Conservation (phyloP, 2,329 filamentous ascomycete genomes). For the Botrytis elliptica region DNA sequence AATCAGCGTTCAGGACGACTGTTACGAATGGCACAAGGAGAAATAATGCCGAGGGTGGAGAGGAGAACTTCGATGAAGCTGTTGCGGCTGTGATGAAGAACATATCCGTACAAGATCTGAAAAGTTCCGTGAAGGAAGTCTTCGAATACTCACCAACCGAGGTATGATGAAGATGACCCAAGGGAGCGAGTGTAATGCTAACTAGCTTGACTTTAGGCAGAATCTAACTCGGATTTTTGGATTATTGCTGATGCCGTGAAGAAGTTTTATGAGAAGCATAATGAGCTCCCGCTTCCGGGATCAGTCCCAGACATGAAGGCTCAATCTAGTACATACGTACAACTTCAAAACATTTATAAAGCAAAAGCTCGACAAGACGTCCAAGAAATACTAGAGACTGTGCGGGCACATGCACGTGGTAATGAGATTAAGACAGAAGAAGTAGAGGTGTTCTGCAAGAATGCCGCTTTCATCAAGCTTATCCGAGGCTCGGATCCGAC, state of each 20-base stretch:
- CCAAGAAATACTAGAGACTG: slow-evolving; percentile 67
- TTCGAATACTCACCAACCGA: slow-evolving; percentile 62
- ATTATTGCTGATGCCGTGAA: slow-evolving; percentile 78
- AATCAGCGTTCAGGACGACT: slow-evolving; percentile 73
- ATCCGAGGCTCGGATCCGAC: slow-evolving; percentile 51
- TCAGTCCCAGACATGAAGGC: slow-evolving; percentile 97
- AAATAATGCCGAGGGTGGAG: slow-evolving; percentile 76
- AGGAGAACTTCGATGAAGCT: slow-evolving; percentile 97
- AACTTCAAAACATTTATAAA: slow-evolving; percentile 92
- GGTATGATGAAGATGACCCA: slow-evolving; percentile 52
- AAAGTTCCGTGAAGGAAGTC: slow-evolving; percentile 70
- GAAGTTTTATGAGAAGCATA: slow-evolving; percentile 71
- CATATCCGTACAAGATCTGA: slow-evolving; percentile 67
- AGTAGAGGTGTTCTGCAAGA: slow-evolving; percentile 92
- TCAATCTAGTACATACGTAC: slow-evolving; percentile 82
- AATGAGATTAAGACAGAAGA: slow-evolving; percentile 64
- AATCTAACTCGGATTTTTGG: slow-evolving; percentile 73
- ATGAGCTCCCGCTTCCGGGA: slow-evolving; percentile 77
- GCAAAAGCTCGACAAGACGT: slow-evolving; percentile 76
- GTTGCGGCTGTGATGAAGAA: slow-evolving; percentile 83
- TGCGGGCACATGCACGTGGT: slow-evolving; percentile 53
- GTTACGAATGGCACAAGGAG: slow-evolving; percentile 67
- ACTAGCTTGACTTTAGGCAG: slow-evolving; percentile 40
- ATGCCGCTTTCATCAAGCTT: slow-evolving; percentile 88
- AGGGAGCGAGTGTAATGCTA: slow-evolving; percentile 30